phyloP scores from a whole-genome alignment of 1,139 yeast species.

The Nakaseomyces glabratus region DNA sequence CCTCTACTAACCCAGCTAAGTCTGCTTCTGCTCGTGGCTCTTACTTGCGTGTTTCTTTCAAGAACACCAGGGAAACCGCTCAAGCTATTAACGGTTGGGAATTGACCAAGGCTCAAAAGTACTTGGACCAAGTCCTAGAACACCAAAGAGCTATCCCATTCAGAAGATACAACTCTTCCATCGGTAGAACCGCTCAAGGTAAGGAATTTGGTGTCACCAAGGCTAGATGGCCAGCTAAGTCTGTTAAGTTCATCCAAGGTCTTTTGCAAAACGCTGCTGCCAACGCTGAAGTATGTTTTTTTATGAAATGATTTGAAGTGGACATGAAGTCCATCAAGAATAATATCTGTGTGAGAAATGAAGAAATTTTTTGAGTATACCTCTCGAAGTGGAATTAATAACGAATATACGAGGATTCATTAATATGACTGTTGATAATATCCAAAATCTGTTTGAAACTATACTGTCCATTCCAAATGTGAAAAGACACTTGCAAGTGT shows the following conservation, averaged over 20 bases:
- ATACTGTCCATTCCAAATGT: no score
- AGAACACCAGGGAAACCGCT: constrained; percentile 99
- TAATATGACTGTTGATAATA: no score
- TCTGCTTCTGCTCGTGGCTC: constrained; percentile 99
- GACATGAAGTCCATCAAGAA: no score
- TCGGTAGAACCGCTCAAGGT: constrained; percentile 99
- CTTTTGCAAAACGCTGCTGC: constrained; percentile 96
- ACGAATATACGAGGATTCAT: no score
- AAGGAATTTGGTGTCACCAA: constrained; percentile 99
- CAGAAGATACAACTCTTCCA: constrained; percentile 95
- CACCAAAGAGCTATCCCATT: constrained; percentile 99
- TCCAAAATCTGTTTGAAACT: no score
- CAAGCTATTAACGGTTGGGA: constrained; percentile 98
- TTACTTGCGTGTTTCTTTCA: constrained; percentile 98
- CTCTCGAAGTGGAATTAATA: no score
- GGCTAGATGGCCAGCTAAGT: constrained; percentile 99
- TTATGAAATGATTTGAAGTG: background rate
- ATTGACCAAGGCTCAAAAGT: constrained; percentile 88
- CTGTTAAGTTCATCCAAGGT: constrained; percentile 91
- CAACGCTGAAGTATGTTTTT: constrained; percentile 75
- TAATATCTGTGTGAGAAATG: no score
- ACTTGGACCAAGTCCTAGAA: constrained; percentile 93
- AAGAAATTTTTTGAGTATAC: no score
- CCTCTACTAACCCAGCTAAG: constrained; percentile 98
- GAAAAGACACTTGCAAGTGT: no score